These are phyloP conservation scores for Gonapodya prolifera DNA, from an alignment of 192 early-diverging fungal species.

Conservation along the genomic window DNA sequence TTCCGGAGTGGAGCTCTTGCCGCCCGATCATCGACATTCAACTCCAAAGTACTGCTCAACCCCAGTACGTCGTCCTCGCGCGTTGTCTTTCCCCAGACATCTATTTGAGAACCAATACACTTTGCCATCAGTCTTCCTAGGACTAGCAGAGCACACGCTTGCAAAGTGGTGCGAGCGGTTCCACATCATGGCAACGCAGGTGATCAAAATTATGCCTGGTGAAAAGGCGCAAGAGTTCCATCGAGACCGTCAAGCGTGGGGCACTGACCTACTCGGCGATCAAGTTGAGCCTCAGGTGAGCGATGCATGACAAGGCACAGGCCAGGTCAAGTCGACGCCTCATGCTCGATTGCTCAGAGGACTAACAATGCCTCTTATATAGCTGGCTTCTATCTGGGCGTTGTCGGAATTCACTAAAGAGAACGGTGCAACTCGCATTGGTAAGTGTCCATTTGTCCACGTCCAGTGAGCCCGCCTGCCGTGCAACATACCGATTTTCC, in stretches of 20 bases:
- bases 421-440: background rate
- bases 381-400: background rate
- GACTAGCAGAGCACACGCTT: too few relatives aligned
- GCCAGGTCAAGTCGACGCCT: too few relatives aligned
- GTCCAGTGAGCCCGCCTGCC: background rate
- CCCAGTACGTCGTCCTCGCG: too few relatives aligned
- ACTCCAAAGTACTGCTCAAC: background rate
- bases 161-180: slow-evolving; percentile 1
- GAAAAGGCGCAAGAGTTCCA: background rate
- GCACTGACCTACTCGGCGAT: background rate
- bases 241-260: background rate
- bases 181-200: background rate
- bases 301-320: too few relatives aligned
- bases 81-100: too few relatives aligned
- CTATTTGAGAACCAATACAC: too few relatives aligned
- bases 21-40: slow-evolving; percentile 1
- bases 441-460: too few relatives aligned
- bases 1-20: background rate
- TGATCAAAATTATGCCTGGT: background rate
- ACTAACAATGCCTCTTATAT: too few relatives aligned
- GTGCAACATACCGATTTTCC: too few relatives aligned
- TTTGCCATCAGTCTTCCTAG: too few relatives aligned
- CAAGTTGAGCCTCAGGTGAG: background rate
- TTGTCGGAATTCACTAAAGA: background rate
- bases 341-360: too few relatives aligned